Base-by-base conservation (phyloP, 192 early-diverging fungal species). In the Allomyces macrogynus region DNA sequence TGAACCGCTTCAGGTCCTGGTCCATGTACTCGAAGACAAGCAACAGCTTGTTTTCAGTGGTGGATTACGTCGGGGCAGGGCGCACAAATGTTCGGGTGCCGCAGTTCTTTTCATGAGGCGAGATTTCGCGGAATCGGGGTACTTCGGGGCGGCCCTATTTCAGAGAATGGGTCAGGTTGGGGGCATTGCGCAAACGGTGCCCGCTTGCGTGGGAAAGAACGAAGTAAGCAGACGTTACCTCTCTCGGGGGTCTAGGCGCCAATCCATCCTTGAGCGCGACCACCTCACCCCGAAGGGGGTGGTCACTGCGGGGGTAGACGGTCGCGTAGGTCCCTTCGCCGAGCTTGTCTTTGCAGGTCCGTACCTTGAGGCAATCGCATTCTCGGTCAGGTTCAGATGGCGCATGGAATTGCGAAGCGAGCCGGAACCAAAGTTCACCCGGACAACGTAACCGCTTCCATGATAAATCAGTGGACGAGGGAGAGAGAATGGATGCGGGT, bases 41-140 rank as follows among this genome's bases (percentile, higher is more conserved):
- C 74, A 86, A 86, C 23, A 91, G 76, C 67, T 86, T 91, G 67
- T 82, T 86, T 69, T 91, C 89, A 1, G 87, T 89, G n/a, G 67
- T 91, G 89, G 70, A 87, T 87, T 9, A 89, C 87, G 67, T 91
- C 87, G n/a, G 65, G 86, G 79, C 22, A 91, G n/a, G 76, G 61
- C 83, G 81, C 22, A 96, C 86, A n/a, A 70, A 95, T 87, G 72
- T 99, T 97, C 42, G 82, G 76, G 71, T 97, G 95, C 64, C 86
- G 82, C 62, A 99, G 78, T 74, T 99, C 95, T n/a, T 69, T 94
- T 94, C 84, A 99, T 89, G 66, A 99, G n/a, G 76, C 12, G 94
- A 95, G 68, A 99, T 97, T 78, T 99, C 95, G 43, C 95, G n/a
- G 81, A 69, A 99, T 92, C 65, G 95, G 93, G 16, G 95, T 99